Percentiles rank a stretch among this genome's conserved stretches.
Evolutionary conservation across 2,329 filamentous ascomycete genomes (phyloP).

Genomic region (Amesomyces nigricolor): DNA sequence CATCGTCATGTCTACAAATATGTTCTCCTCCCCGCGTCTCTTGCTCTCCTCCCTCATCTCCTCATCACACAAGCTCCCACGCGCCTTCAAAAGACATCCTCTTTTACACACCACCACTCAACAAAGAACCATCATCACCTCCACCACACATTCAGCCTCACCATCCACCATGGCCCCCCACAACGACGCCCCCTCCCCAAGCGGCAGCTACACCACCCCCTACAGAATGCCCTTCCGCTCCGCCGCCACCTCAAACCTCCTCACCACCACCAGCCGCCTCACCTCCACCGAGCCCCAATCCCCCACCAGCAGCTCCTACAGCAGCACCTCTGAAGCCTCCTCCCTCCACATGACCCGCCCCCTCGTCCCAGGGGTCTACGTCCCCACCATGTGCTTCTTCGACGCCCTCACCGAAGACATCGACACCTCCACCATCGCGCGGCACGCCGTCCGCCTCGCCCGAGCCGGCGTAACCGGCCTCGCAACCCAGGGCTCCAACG

Average conservation of each 20-base stretch:
- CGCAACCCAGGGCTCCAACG: constrained; percentile 74
- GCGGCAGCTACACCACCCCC: constrained; percentile 39
- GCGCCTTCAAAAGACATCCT: background rate
- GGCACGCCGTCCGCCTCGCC: constrained; percentile 63
- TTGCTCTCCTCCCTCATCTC: background rate
- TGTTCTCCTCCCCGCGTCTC: constrained; percentile 12
- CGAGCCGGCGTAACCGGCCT: constrained; percentile 67
- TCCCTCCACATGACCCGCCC: constrained; percentile 33
- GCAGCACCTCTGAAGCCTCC: constrained; percentile 33
- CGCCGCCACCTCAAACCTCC: constrained; percentile 30
- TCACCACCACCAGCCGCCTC: constrained; percentile 29
- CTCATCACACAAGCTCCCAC: background rate
- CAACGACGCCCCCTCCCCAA: constrained; percentile 43
- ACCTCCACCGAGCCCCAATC: constrained; percentile 30
- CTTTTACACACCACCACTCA: background rate
- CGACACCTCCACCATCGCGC: constrained; percentile 55
- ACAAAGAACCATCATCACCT: background rate
- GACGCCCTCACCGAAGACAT: constrained; percentile 59
- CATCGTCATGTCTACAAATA: constrained; percentile 26
- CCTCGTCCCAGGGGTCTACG: constrained; percentile 55
- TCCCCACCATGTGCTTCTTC: constrained; percentile 72
- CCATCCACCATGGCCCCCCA: constrained; percentile 40
- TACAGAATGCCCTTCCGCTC: constrained; percentile 34
- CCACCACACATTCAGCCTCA: background rate
- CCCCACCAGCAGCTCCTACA: constrained; percentile 39